These are phyloP conservation scores for Mortierella sp. DNA, from an alignment of 371 early-diverging fungal species.

Conservation along the genomic window DNA sequence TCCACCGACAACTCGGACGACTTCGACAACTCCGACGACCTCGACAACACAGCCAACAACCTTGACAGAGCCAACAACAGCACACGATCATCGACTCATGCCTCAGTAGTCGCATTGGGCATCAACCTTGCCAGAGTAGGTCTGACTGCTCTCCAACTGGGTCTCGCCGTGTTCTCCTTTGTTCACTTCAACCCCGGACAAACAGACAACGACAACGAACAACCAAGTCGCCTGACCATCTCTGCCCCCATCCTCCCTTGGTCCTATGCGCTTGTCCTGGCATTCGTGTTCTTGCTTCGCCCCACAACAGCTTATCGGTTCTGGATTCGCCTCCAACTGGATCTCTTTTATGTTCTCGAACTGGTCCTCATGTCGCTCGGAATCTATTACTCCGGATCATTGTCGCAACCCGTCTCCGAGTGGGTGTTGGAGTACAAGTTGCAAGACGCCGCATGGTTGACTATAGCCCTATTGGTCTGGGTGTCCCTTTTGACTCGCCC, in stretches of 20 bases:
- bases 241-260: conserved; percentile 21
- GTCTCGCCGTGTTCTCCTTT: conserved; percentile 29
- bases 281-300: conserved; percentile 23
- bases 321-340: conserved; percentile 55
- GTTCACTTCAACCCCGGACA: conserved; percentile 13
- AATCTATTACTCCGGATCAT: conserved; percentile 8
- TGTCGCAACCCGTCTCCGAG: conserved; percentile 8
- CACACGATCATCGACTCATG: background rate
- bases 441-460: conserved; percentile 26
- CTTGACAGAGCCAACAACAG: background rate
- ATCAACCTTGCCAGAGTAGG: conserved; percentile 45
- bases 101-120: conserved; percentile 18
- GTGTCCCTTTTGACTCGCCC: conserved; percentile 36
- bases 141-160: conserved; percentile 39
- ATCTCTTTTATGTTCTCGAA: conserved; percentile 40
- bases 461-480: conserved; percentile 27
- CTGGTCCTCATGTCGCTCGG: conserved; percentile 12
- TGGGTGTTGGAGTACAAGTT: conserved; percentile 36
- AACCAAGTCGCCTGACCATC: background rate
- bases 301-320: conserved; percentile 34
- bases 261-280: conserved; percentile 32
- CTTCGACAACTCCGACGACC: conserved; percentile 1
- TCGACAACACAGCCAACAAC: background rate
- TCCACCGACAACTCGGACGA: conserved; percentile 10
- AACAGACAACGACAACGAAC: background rate